Evolutionary conservation across 192 early-diverging fungal species (phyloP), one percentile per base, ranked within the genome.

Genomic region (Coemansia sp.): DNA sequence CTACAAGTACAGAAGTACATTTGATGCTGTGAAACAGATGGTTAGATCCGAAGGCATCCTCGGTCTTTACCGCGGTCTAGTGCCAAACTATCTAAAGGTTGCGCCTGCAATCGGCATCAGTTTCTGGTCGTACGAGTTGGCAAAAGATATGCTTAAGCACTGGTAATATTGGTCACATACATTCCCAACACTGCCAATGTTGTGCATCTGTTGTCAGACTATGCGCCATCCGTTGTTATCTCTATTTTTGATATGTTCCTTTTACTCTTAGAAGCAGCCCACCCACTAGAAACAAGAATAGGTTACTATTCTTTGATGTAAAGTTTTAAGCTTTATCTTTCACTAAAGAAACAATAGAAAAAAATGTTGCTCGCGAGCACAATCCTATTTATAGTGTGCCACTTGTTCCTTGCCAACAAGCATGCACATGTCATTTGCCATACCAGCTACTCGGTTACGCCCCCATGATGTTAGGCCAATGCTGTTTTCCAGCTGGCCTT

Each of bases 51-150:
- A 92, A 57, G 92, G 92, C 49, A 56, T 88, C 6, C 71, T 78
- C 14, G 90, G 89, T 8, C 70, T 90, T 24, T 92, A 92, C 69
- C 86, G 86, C 41, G 92, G 92, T 23, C 81, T 92, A 68, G 74
- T 90, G 38, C 90, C 92, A 23, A 94, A 94, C 67, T 90, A 92
- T 68, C 68, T 94, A 30, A 94, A 94, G 67, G 90, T 94, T 3
- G 90, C 88, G 0, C 92, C 92, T 19, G 92, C 90, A 12, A 92
- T 91, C 51, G 88, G 88, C 60, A 88, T 94, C 38, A 89, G 88
- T 51, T 91, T 94, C 77, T 87, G 88, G 65, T 87, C 89, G 14
- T 92, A 94, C 53, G 92, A 94, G 65, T 74, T 86, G 69, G 87
- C 85, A 63, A 91, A 90, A 70, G 89, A 92, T 18, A 49, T 82